Conservation (phyloP, 2,329 filamentous ascomycete species). For the Fusarium sp. region DNA sequence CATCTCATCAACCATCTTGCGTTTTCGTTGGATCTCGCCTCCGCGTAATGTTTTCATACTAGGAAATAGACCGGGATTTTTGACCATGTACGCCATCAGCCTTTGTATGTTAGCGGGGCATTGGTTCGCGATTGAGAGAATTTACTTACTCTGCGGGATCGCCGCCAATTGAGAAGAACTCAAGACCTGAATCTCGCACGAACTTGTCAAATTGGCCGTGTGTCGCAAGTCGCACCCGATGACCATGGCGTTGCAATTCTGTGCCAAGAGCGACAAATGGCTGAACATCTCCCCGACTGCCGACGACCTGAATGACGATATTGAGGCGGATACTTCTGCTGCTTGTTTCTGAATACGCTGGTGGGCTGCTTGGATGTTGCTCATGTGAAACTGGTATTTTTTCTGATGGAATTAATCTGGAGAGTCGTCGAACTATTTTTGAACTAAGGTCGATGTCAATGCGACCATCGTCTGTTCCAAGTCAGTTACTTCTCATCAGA, state of each 20-base stretch:
- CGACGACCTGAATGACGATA: slow-evolving; percentile 36
- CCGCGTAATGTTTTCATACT: slow-evolving; percentile 46
- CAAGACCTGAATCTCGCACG: not conserved
- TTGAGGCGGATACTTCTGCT: slow-evolving; percentile 9
- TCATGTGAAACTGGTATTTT: not conserved
- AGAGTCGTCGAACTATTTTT: slow-evolving; percentile 18
- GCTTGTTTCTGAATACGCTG: slow-evolving; percentile 6
- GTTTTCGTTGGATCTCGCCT: slow-evolving; percentile 49
- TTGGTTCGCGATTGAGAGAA: fast-evolving
- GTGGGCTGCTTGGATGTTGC: not conserved
- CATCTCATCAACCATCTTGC: slow-evolving; percentile 49
- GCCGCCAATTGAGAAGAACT: slow-evolving; percentile 25
- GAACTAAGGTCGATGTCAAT: slow-evolving; percentile 27
- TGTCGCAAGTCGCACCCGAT: slow-evolving; percentile 26
- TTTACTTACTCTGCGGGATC: slow-evolving; percentile 11
- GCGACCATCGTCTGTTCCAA: slow-evolving; percentile 5
- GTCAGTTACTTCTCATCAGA: not conserved
- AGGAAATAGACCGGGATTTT: slow-evolving; percentile 51
- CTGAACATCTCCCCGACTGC: slow-evolving; percentile 32
- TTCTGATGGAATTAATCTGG: not conserved
- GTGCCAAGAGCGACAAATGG: slow-evolving; percentile 25
- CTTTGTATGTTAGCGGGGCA: not conserved
- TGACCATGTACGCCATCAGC: slow-evolving; percentile 48
- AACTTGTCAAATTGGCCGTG: slow-evolving; percentile 14
- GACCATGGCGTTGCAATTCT: slow-evolving; percentile 18